Conservation (phyloP, 805 yeast genomes). For the Lipomyces sp. region DNA sequence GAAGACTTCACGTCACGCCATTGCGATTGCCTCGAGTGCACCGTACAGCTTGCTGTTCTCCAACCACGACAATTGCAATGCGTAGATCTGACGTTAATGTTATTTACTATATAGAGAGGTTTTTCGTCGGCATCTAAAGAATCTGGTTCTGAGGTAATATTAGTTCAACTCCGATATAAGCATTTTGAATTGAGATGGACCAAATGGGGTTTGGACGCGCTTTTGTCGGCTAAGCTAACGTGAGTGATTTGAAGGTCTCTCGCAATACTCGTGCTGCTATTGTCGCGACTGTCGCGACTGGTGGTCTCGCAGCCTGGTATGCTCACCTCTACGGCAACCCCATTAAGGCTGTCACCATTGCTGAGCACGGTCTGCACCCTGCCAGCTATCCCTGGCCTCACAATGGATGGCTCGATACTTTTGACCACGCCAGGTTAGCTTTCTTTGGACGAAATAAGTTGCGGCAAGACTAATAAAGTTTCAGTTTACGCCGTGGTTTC, state of each 20-base stretch:
- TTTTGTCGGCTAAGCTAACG: not conserved
- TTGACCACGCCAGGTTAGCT: slow-evolving; percentile 40
- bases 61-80: slow-evolving; percentile 2
- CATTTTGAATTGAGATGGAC: not conserved
- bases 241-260: slow-evolving; percentile 19
- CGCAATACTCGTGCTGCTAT: slow-evolving; percentile 37
- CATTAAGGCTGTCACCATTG: slow-evolving; percentile 78
- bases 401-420: slow-evolving; percentile 72
- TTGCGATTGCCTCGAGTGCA: not conserved
- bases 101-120: slow-evolving; percentile 11
- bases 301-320: slow-evolving; percentile 82
- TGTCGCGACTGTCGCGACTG: slow-evolving; percentile 63
- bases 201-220: not conserved
- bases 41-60: not conserved
- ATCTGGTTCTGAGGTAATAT: slow-evolving; percentile 19
- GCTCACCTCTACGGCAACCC: slow-evolving; percentile 82
- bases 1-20: not conserved
- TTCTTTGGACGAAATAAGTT: slow-evolving; percentile 2
- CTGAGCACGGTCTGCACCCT: slow-evolving; percentile 98
- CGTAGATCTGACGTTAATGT: not conserved
- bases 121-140: slow-evolving; percentile 19
- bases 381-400: slow-evolving; percentile 94
- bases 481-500: slow-evolving; percentile 92
- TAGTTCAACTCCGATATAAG: not conserved
- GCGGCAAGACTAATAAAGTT: slow-evolving; percentile 13